Base-by-base conservation (phyloP, 768 basidiomycete genomes). In the Russula vinacea region DNA sequence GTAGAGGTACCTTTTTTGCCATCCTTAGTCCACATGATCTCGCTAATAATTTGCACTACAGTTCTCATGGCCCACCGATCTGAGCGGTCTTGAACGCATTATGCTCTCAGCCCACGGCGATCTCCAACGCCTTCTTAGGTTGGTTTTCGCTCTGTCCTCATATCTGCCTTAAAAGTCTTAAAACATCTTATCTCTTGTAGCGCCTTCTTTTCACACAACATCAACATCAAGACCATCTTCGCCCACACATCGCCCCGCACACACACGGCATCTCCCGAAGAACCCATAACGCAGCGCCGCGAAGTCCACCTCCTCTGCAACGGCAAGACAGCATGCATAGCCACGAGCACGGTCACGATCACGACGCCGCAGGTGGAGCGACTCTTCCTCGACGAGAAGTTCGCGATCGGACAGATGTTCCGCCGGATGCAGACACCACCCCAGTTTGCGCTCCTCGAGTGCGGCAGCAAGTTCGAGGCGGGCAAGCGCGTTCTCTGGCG, bases 61-160 rank as follows among this genome's bases (percentile, higher is more conserved):
- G 68, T 69, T 64, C 62, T 47, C 66, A 5, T 85, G 84, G 81
- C 84, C 84, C 0, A 62, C 65, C 2, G 71, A 70, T 35, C 44
- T 75, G 4, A 85, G 81, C 33, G 86, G 86, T 37, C 65, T 89
- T n/a, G 88, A 89, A 73, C 81, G 88, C 32, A 82, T 89, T 59
- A 82, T 85, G 60, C 79, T 89, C 26, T 83, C 85, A 35, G 83
- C 87, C 0, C 86, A 86, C 67, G 88, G 88, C 3, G 86, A 89
- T 71, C 73, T 90, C 5, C 88, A 89, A 71, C 79, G 87, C 26
- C 74, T 87, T 19, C 74, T 89, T 19, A 88, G 88, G 88, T 86
- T 69, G 17, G 70, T 62, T 9, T 9, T 42, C 54, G n/a, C 44
- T 29, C 26, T 35, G 52, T n/a, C n/a, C 19, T 4, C 45, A n/a